phyloP scores from a whole-genome alignment of 306 rosid species.

The Astragalus glycyphyllos region DNA sequence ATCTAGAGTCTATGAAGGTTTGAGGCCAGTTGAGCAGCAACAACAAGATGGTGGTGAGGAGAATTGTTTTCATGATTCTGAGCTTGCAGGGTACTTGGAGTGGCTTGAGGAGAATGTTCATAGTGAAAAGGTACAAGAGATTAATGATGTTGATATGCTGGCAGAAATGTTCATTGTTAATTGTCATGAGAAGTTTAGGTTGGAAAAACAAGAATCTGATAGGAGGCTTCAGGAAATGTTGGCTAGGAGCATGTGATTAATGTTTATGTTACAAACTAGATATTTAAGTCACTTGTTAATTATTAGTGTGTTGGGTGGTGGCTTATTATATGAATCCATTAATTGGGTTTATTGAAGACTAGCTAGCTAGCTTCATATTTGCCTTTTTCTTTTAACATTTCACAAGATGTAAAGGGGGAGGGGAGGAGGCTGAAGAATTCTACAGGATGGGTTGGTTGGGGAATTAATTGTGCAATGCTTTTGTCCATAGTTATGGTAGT shows the following conservation, averaged over 20 bases:
- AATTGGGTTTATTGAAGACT: slow-evolving; percentile 41
- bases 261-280: slow-evolving; percentile 13
- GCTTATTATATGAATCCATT: neutral
- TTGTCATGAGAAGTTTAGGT: slow-evolving; percentile 77
- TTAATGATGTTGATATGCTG: slow-evolving; percentile 63
- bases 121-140: slow-evolving; percentile 18
- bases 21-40: neutral
- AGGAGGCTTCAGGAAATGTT: slow-evolving; percentile 83
- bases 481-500: slow-evolving; percentile 35
- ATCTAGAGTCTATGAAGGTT: slow-evolving; percentile 51
- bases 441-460: too few species aligned
- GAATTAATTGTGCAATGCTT: slow-evolving; percentile 53
- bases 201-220: slow-evolving; percentile 92
- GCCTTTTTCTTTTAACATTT: slow-evolving; percentile 1
- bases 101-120: slow-evolving; percentile 80
- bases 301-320: slow-evolving; percentile 13
- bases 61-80: slow-evolving; percentile 32
- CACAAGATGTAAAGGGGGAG: slow-evolving; percentile 34
- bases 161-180: slow-evolving; percentile 84
- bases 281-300: neutral
- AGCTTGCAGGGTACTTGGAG: slow-evolving; percentile 75
- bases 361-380: neutral
- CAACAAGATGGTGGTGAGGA: slow-evolving; percentile 8
- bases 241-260: slow-evolving; percentile 58
- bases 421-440: too few species aligned